Base-by-base conservation (phyloP, 2,329 filamentous ascomycete species). In the Apiospora phragmitis region DNA sequence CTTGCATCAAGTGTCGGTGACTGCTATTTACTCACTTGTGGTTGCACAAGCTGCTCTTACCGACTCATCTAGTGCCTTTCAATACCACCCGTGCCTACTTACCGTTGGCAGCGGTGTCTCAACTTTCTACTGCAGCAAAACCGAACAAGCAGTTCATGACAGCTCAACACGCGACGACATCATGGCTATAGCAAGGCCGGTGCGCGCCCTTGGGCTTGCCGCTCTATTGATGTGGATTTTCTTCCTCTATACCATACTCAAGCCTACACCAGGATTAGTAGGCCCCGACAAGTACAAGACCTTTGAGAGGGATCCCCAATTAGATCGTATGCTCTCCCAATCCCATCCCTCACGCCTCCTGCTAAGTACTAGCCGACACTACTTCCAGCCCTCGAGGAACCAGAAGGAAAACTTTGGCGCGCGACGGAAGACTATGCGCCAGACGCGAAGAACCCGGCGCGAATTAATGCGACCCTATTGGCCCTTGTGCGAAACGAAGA, bases 401-500 rank as follows among this genome's bases (percentile, higher is more conserved):
- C 95, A 29, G 89, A 92, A 73, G 95, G 94, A 68, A 85, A 89
- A 18, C 85, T 98, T 75, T 90, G 88, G 78, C 90, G 94, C 81
- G 90, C 92, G 43, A 91, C 91, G 69, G 86, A 93, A 75, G 92
- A 92, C 77, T 98, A 98, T 82, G 89, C 90, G 68, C 90, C 93
- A 68, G 89, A 94, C 78, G 91, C 92, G 77, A 85, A 88, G 68
- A 89, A 94, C 73, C 93, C 92, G 68, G 91, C 92, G 75, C 93
- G 96, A 79, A 96, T 97, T 81, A 96, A 97, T 81, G 96, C 96
- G 71, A 98, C 96, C 4, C 87, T 99, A 70, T 88, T 99, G 75
- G 93, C 94, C 29, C 89, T 99, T 47, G 96, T 99, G 70, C 92
- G 96, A 72, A 99, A 99, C 79, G 91, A 93, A 79, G 96, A 99